Evolutionary conservation across 2,329 filamentous ascomycete species (phyloP).

Genomic region (Fusarium annulatum): DNA sequence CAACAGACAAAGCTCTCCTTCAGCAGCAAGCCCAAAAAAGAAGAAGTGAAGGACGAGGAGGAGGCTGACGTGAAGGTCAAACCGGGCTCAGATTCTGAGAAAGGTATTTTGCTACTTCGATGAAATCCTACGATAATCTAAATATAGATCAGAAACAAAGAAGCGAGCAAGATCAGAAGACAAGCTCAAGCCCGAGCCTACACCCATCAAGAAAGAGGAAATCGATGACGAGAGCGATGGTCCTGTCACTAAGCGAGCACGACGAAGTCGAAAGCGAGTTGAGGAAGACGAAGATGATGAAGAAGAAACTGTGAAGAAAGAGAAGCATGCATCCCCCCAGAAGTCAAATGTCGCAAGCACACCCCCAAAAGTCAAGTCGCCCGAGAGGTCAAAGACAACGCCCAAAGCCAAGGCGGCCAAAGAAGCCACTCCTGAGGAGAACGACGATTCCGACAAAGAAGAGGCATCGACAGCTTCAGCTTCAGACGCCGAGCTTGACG

Average conservation of each 20-base stretch:
- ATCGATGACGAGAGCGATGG: slow-evolving; percentile 67
- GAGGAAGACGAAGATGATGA: slow-evolving; percentile 61
- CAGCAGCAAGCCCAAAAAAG: slow-evolving; percentile 64
- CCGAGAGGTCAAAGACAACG: slow-evolving; percentile 30
- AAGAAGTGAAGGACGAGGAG: slow-evolving; percentile 48
- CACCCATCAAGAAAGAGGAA: slow-evolving; percentile 47
- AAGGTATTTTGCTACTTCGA: slow-evolving; percentile 46
- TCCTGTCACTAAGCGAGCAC: slow-evolving; percentile 68
- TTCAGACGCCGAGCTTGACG: slow-evolving; percentile 54
- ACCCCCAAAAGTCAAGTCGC: slow-evolving; percentile 41
- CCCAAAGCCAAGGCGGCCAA: slow-evolving; percentile 26
- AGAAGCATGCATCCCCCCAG: slow-evolving; percentile 22
- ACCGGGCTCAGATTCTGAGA: slow-evolving; percentile 53
- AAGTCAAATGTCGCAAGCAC: slow-evolving; percentile 34
- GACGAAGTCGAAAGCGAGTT: slow-evolving; percentile 59
- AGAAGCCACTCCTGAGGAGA: slow-evolving; percentile 22
- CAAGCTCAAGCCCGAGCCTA: slow-evolving; percentile 34
- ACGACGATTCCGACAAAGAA: slow-evolving; percentile 45
- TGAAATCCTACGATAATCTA: not conserved
- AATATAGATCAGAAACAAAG: slow-evolving; percentile 53
- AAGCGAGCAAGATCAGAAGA: slow-evolving; percentile 55
- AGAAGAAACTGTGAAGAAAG: slow-evolving; percentile 48
- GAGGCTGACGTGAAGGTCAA: slow-evolving; percentile 48
- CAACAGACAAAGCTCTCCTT: slow-evolving; percentile 87
- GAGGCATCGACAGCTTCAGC: slow-evolving; percentile 47